Base-by-base conservation (phyloP, 2,329 filamentous ascomycete species). In the Neoarthrinium moseri region DNA sequence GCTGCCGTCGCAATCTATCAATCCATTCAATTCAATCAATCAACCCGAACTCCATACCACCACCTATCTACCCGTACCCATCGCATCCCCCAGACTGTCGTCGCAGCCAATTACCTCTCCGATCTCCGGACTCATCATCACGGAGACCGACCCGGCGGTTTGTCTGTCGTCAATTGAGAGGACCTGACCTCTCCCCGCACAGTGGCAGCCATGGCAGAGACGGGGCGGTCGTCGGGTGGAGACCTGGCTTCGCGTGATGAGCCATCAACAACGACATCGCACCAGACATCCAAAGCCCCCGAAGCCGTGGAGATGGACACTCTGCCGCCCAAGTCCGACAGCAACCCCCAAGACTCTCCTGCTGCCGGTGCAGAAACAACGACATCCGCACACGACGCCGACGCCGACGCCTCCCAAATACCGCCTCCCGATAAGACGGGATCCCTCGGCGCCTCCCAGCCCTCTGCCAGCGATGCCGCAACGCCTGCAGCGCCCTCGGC, bases 231-330 rank as follows among this genome's bases (percentile, higher is more conserved):
- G 43, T 20, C 43, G 17, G 43, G 43, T 45, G 43, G 43, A 23
- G 43, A 45, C 33, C 34, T 33, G 11, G 35, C 33, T 39, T 45
- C 27, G 27, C 43, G 34, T 21, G 43, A 45, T 23, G 43, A 38
- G 27, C 13, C 34, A 20, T 8, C 43, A 35, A 22, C 43, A 33
- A 33, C 34, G 22, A 6, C 35, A 38, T 7, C 15, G 39, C 43
- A 45, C 11, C 35, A 18, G 27, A 18, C 18, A 39, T 13, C 33
- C 17, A 45, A 38, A 20, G 6, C 21, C 12, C 32, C 35, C 26
- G 34, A 45, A 13, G 34, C 43, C 11, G 43, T 45, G 15, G 43
- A 45, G 35, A 38, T 45, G 43, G 43, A 45, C 18, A 39, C 38
- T 18, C 34, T 45, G 20, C 32, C 43, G 15, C 43, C 43, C 18